phyloP scores from a whole-genome alignment of 192 early-diverging fungal genomes.

The Neocallimastix lanati region DNA sequence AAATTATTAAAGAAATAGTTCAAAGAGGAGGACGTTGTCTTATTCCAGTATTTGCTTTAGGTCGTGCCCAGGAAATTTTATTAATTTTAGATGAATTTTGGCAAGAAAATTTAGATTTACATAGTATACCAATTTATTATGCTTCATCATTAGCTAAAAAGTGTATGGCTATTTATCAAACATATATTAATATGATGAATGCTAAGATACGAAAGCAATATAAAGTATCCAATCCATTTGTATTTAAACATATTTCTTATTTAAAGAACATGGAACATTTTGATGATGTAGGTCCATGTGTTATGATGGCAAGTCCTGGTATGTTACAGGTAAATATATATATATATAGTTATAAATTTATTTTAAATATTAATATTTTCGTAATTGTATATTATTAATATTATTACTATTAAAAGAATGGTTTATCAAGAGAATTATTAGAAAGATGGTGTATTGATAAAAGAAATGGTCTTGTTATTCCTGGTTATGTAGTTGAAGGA shows the following conservation, averaged over 20 bases:
- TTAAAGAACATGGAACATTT: slow-evolving; percentile 69
- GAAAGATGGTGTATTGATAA: slow-evolving; percentile 88
- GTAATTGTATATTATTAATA: too few species aligned
- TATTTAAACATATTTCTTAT: slow-evolving; percentile 87
- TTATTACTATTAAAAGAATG: slow-evolving; percentile 20
- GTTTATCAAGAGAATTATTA: slow-evolving; percentile 82
- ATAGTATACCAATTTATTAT: slow-evolving; percentile 87
- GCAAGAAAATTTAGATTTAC: slow-evolving; percentile 62
- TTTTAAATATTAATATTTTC: too few species aligned
- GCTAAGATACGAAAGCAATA: slow-evolving; percentile 69
- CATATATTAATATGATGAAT: slow-evolving; percentile 98
- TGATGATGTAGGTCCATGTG: slow-evolving; percentile 90
- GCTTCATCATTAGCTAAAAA: slow-evolving; percentile 86
- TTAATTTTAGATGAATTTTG: slow-evolving; percentile 97
- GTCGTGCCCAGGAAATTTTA: slow-evolving; percentile 87
- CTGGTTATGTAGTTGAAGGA: slow-evolving; percentile 94
- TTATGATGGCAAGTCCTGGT: slow-evolving; percentile 95
- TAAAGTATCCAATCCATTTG: slow-evolving; percentile 75
- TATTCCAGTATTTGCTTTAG: slow-evolving; percentile 92
- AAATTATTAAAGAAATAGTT: slow-evolving; percentile 38
- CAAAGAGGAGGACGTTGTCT: slow-evolving; percentile 66
- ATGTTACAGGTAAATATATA: slow-evolving; percentile 95
- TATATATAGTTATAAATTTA: too few species aligned
- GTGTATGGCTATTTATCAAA: slow-evolving; percentile 92
- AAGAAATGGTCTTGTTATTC: slow-evolving; percentile 81